Evolutionary conservation across 768 basidiomycete species (phyloP), one percentile per base, ranked within the genome.

Genomic region (Hirschioporus abietinus): DNA sequence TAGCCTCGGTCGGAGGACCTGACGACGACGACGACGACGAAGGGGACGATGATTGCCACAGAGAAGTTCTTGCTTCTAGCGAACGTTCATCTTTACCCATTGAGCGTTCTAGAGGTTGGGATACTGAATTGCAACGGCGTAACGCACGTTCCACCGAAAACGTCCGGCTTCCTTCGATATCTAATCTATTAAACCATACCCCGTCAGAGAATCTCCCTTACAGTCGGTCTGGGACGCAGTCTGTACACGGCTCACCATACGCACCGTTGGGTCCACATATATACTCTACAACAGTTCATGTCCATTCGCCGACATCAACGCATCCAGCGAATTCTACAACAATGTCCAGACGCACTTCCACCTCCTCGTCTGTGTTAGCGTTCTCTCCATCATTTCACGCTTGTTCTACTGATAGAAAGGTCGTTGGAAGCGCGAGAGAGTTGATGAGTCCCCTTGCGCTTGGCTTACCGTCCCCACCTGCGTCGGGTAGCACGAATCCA

Each of bases 111-210:
- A 3, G 30, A 3, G 30, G 30, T 8, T 8, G 30, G 30, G 30
- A 30, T 4, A 64, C 15, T 24, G 63, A 64, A 24, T 20, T 24
- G 4, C 63, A 52, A 1, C 63, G 52, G 7, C 42, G 30, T 20
- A 60, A 0, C 58, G 27, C n/a, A 36, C 65, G 57, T 27, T 17
- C 66, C 25, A 35, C 15, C 35, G 23, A 59, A 5, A 24, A 5
- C 2, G 58, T 57, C 15, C 65, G 65, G 23, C 67, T 68, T 57
- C 67, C 67, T n/a, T 66, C 67, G 25, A 68, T 68, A 17, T 66
- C 67, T 23, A 60, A 64, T 12, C 66, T 42, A 58, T 23, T 68
- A 17, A 34, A 61, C 23, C 60, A 25, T 15, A 9, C 18, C 30
- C 60, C 30, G 9, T 2, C 15, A 2, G 30, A 25, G 23, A 15